Percentiles rank a stretch among this genome's conserved stretches.
These are phyloP conservation scores for Talaromyces sp. DNA, from an alignment of 2,329 filamentous ascomycete genomes.

Conservation along the genomic window DNA sequence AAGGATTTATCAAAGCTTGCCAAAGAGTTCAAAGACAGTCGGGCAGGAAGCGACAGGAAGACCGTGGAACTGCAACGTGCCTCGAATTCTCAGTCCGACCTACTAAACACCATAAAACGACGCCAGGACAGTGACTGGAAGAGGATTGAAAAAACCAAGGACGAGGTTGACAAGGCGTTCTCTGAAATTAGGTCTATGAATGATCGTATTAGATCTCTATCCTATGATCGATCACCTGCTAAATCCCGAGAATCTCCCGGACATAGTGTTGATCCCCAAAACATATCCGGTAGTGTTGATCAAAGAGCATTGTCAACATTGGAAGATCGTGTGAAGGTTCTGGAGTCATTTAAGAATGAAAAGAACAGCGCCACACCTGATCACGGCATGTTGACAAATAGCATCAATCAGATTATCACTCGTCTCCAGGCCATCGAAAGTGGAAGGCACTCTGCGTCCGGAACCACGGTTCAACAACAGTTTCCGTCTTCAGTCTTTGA, in stretches of 20 bases:
- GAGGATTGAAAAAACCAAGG: not conserved
- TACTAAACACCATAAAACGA: not conserved
- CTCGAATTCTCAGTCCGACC: not conserved
- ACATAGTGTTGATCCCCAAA: not conserved
- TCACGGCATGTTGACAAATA: not conserved
- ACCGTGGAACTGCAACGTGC: not conserved
- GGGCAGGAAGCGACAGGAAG: not conserved
- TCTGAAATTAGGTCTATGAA: not conserved
- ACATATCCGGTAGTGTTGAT: not conserved
- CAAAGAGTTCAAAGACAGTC: not conserved
- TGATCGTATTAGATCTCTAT: not conserved
- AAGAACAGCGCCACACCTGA: not conserved
- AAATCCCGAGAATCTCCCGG: not conserved
- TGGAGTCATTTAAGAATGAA: not conserved
- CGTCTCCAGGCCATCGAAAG: not conserved
- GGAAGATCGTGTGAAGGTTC: conserved; percentile 9
- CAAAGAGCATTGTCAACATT: not conserved
- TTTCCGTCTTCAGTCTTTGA: not conserved
- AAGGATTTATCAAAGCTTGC: not conserved
- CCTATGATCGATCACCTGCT: not conserved
- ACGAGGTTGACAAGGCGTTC: not conserved
- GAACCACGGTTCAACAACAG: not conserved
- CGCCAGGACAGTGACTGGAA: not conserved
- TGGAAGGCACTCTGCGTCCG: not conserved
- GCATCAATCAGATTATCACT: not conserved